Conservation (phyloP, 352 stramenopile species). For the Globisporangium emineosum region DNA sequence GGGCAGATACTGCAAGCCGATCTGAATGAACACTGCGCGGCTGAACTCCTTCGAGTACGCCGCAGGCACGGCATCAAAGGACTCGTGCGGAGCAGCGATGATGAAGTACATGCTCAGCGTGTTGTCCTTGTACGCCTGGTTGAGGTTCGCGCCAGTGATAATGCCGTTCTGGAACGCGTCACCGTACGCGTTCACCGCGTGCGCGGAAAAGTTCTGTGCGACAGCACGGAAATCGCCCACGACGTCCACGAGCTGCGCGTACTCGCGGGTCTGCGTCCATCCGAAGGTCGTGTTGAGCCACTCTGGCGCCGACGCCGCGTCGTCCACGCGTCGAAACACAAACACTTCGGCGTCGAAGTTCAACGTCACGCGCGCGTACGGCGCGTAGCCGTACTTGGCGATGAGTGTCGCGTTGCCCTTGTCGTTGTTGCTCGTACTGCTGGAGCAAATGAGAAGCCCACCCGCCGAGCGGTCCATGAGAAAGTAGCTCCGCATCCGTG, state of each 20-base stretch:
- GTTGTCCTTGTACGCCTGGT: conserved; percentile 49
- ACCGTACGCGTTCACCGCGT: conserved; percentile 73
- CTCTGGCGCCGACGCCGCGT: conserved; percentile 50
- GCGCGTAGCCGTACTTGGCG: conserved; percentile 44
- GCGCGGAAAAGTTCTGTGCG: conserved; percentile 50
- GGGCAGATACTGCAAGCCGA: conserved; percentile 48
- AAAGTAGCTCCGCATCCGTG: conserved; percentile 75
- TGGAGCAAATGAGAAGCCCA: conserved; percentile 60
- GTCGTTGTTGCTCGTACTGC: conserved; percentile 71
- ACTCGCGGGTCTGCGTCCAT: conserved; percentile 59
- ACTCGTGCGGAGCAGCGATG: conserved; percentile 57
- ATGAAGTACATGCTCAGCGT: conserved; percentile 86
- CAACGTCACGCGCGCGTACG: conserved; percentile 64
- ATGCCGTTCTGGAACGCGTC: conserved; percentile 55
- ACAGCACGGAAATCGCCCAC: conserved; percentile 62
- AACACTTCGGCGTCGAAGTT: conserved; percentile 77
- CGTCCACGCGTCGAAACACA: conserved; percentile 63
- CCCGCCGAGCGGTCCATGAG: conserved; percentile 66
- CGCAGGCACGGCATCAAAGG: conserved; percentile 45
- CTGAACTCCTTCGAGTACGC: conserved; percentile 82
- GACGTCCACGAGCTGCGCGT: conserved; percentile 61
- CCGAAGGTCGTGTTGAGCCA: conserved; percentile 64
- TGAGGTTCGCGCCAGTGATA: conserved; percentile 60
- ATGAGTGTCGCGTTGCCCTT: conserved; percentile 64
- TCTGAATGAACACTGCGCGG: conserved; percentile 46